Evolutionary conservation across 2,329 filamentous ascomycete genomes (phyloP).

Genomic region (Coleophoma cylindrospora): DNA sequence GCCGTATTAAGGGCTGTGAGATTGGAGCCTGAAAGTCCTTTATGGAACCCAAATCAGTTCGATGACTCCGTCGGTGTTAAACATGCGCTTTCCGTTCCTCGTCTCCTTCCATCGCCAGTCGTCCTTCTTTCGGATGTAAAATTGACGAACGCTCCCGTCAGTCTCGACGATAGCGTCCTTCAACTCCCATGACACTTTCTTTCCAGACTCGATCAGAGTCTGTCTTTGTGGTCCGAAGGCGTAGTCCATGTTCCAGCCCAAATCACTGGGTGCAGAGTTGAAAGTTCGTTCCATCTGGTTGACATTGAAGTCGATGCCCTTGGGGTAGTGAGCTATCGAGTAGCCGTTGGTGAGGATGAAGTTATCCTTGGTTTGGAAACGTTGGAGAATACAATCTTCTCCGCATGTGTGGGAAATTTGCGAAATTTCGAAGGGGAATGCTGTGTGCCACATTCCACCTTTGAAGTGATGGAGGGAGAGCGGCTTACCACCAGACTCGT

Average conservation of each 20-base stretch:
- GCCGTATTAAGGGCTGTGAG: background rate
- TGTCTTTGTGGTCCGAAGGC: slow-evolving; percentile 44
- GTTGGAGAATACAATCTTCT: slow-evolving; percentile 25
- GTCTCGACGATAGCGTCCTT: slow-evolving; percentile 41
- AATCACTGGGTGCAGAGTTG: slow-evolving; percentile 19
- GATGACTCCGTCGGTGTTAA: slow-evolving; percentile 46
- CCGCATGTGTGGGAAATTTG: slow-evolving; percentile 24
- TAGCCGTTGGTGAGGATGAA: slow-evolving; percentile 26
- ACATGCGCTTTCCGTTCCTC: slow-evolving; percentile 40
- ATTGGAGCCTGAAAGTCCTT: background rate
- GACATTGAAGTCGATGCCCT: slow-evolving; percentile 23
- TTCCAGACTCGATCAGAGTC: slow-evolving; percentile 41
- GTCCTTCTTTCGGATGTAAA: slow-evolving; percentile 46
- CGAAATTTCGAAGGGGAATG: slow-evolving; percentile 17
- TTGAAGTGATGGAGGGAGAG: slow-evolving; percentile 26
- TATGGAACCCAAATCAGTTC: slow-evolving; percentile 51
- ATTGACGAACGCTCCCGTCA: slow-evolving; percentile 47
- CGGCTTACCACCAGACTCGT: slow-evolving; percentile 22
- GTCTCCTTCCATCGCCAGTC: slow-evolving; percentile 47
- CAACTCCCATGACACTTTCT: slow-evolving; percentile 49
- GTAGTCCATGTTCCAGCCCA: slow-evolving; percentile 35
- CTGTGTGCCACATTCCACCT: slow-evolving; percentile 48
- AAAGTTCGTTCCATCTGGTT: slow-evolving; percentile 26
- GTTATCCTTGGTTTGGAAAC: slow-evolving; percentile 22
- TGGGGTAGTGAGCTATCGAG: slow-evolving; percentile 22